Conservation (phyloP, 2,329 filamentous ascomycete species). For the Diatrype stigma region DNA sequence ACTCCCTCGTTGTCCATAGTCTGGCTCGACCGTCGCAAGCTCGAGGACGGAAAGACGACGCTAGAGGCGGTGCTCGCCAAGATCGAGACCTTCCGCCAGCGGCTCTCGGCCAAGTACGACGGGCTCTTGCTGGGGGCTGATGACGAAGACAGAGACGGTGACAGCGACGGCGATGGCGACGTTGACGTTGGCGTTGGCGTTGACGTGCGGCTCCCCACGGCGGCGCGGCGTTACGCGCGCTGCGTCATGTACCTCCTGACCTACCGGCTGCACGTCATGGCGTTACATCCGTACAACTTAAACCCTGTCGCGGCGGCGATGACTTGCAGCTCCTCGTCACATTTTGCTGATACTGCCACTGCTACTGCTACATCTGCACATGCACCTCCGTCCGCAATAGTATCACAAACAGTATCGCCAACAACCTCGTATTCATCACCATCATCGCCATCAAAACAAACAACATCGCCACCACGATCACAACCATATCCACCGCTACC, state of each 20-base stretch:
- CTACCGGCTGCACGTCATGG: slow-evolving; percentile 60
- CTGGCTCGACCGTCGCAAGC: slow-evolving; percentile 63
- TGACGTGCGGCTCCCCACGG: slow-evolving; percentile 43
- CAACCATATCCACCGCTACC: too few relatives aligned
- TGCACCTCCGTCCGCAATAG: too few relatives aligned
- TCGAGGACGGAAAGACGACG: slow-evolving; percentile 58
- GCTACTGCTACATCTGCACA: too few relatives aligned
- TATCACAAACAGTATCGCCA: too few relatives aligned
- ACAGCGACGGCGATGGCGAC: too few relatives aligned
- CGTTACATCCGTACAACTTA: slow-evolving; percentile 63
- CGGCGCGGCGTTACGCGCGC: slow-evolving; percentile 60
- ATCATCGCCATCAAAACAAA: too few relatives aligned
- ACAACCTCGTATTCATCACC: too few relatives aligned
- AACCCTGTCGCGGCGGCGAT: slow-evolving; percentile 32
- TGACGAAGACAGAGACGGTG: too few relatives aligned
- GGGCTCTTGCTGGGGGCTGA: slow-evolving; percentile 52
- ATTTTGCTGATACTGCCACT: too few relatives aligned
- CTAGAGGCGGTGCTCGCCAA: slow-evolving; percentile 63
- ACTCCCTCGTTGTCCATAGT: slow-evolving; percentile 25
- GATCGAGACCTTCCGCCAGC: slow-evolving; percentile 63
- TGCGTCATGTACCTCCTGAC: slow-evolving; percentile 62
- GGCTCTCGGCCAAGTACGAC: slow-evolving; percentile 63
- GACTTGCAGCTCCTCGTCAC: too few relatives aligned
- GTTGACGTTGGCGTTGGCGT: too few relatives aligned
- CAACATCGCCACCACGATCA: too few relatives aligned